These are phyloP conservation scores for Starmerella scarabaei DNA, from an alignment of 805 yeast species.

Conservation along the genomic window DNA sequence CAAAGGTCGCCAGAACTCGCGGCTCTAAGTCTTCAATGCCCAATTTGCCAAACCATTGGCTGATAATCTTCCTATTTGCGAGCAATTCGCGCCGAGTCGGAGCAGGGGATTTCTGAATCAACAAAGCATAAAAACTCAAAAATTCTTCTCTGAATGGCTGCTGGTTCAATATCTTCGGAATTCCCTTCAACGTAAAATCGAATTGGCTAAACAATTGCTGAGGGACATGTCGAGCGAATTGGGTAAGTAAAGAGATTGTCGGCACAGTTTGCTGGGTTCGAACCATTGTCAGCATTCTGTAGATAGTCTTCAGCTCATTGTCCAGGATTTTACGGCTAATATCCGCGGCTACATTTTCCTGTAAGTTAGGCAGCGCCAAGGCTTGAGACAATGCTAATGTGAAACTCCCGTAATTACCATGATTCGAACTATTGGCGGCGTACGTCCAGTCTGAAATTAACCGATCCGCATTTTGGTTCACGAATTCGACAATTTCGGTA, in stretches of 20 bases:
- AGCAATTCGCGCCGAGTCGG: slow-evolving; percentile 54
- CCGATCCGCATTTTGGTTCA: slow-evolving; percentile 4
- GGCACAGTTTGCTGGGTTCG: slow-evolving; percentile 52
- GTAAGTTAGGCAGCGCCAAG: slow-evolving; percentile 5
- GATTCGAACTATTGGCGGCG: slow-evolving; percentile 20
- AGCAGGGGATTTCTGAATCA: slow-evolving; percentile 39
- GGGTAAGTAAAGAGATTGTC: slow-evolving; percentile 42
- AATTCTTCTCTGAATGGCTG: slow-evolving; percentile 46
- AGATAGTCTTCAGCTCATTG: slow-evolving; percentile 48
- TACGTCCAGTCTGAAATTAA: slow-evolving; percentile 22
- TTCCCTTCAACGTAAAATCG: slow-evolving; percentile 49
- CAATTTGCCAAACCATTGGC: slow-evolving; percentile 55
- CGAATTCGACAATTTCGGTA: slow-evolving; percentile 2
- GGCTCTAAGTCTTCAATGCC: slow-evolving; percentile 39
- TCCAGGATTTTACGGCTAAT: slow-evolving; percentile 43
- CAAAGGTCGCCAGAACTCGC: slow-evolving; percentile 33
- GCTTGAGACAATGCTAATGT: slow-evolving; percentile 15
- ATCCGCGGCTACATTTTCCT: slow-evolving; percentile 9
- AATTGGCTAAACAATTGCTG: slow-evolving; percentile 48
- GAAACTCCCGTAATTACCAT: slow-evolving; percentile 14
- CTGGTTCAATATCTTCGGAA: slow-evolving; percentile 51
- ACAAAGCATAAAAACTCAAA: slow-evolving; percentile 45
- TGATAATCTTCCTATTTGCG: slow-evolving; percentile 40
- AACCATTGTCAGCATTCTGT: slow-evolving; percentile 48
- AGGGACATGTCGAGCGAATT: slow-evolving; percentile 35